A percentile compares a stretch with the other conserved stretches of the same genome.
phyloP scores from a whole-genome alignment of 768 basidiomycete species.

The Rhodotorula diobovata region DNA sequence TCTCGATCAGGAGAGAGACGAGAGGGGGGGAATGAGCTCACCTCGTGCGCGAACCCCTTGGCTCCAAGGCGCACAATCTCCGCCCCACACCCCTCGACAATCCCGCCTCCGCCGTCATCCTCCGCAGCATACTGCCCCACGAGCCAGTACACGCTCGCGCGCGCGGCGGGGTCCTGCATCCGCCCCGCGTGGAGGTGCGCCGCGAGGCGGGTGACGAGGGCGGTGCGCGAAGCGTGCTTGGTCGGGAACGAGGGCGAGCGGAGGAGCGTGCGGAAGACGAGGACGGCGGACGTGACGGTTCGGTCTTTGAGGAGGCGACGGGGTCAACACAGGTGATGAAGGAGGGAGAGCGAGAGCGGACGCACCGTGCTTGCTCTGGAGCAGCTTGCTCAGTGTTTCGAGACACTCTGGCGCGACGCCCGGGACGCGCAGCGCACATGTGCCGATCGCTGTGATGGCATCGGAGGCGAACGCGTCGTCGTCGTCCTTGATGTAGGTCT shows the following conservation, averaged over 20 bases:
- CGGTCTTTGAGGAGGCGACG: neutral
- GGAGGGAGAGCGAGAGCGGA: no score
- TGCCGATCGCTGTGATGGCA: slow-evolving; percentile 73
- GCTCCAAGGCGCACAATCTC: slow-evolving; percentile 78
- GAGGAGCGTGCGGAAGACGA: slow-evolving; percentile 32
- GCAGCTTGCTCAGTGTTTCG: slow-evolving; percentile 53
- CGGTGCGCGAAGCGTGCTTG: slow-evolving; percentile 3
- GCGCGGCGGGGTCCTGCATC: slow-evolving; percentile 51
- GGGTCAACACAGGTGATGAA: no score
- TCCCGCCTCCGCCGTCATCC: neutral
- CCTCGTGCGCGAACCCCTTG: slow-evolving; percentile 70
- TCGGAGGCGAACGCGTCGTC: slow-evolving; percentile 67
- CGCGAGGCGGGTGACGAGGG: slow-evolving; percentile 31
- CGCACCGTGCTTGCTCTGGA: slow-evolving; percentile 26
- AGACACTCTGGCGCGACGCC: slow-evolving; percentile 68
- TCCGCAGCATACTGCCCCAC: slow-evolving; percentile 75
- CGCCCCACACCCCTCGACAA: slow-evolving; percentile 65
- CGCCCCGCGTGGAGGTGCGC: slow-evolving; percentile 9
- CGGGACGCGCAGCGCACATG: slow-evolving; percentile 64
- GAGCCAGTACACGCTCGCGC: slow-evolving; percentile 86
- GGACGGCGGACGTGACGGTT: slow-evolving; percentile 30
- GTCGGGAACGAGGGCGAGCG: slow-evolving; percentile 10
- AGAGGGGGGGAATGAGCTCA: slow-evolving; percentile 44
- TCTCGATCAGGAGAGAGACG: neutral
- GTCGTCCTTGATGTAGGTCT: slow-evolving; percentile 79